Evolutionary conservation across 805 yeast genomes (phyloP), one percentile per base, ranked within the genome.

Genomic region (Kazachstania psychrophila): DNA sequence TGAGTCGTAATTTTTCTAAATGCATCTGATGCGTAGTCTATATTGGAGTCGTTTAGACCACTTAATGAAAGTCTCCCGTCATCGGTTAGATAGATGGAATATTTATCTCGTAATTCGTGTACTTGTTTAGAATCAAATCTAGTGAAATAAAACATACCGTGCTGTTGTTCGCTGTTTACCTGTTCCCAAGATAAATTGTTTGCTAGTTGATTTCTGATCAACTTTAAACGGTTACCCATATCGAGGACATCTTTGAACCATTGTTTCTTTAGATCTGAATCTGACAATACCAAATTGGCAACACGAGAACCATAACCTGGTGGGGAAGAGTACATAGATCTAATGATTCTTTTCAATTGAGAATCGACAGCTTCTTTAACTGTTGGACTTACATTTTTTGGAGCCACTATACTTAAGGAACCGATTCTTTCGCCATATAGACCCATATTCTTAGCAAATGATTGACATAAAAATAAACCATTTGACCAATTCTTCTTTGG

Each of bases 101-200:
- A 79, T 59, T 84, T 77, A 35, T 72, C 67, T 57, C 82, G 79
- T 52, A 89, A 69, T 44, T 68, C 63, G 40, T 74, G 68, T 33
- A 85, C 89, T 64, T 87, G 94, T 34, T 72, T 75, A 31, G 74
- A 66, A 23, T 62, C 57, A 44, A 89, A 70, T 6, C 96, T 95
- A 24, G 96, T 88, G 68, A 73, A 89, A 52, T 89, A 84, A 65
- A 89, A 89, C 97, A 89, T 89, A 51, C 98, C 98, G 58, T 89
- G 81, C 63, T 89, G 97, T 23, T 44, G 47, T 13, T 44, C 38
- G 6, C 33, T 39, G 55, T 78, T 72, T 51, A 89, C 70, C 56
- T 84, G 95, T 37, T 79, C 80, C 97, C 97, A 89, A 59, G 75
- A 69, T 48, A 79, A 70, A 43, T 73, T 68, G 37, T 73, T 70